A percentile compares a stretch with the other conserved stretches of the same genome.
phyloP scores from a whole-genome alignment of 1,139 yeast genomes.

The Sugiyamaella japonica region DNA sequence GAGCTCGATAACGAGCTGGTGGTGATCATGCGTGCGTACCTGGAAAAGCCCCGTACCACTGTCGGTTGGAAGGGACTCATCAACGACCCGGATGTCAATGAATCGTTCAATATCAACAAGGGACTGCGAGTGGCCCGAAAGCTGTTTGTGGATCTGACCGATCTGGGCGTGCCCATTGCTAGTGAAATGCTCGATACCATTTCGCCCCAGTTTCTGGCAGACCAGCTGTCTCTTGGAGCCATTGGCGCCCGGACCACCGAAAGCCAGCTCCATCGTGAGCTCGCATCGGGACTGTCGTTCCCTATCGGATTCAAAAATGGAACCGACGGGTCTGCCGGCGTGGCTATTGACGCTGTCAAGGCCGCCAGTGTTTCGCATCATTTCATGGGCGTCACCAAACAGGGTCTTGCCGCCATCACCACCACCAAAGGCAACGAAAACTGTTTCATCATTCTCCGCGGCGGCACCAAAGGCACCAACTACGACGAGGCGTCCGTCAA shows the following conservation, averaged over 20 bases:
- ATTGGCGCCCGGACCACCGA: slow-evolving; percentile 99
- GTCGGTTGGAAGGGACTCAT: slow-evolving; percentile 99
- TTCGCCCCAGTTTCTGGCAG: slow-evolving; percentile 95
- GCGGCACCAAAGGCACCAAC: slow-evolving; percentile 93
- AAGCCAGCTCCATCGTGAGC: slow-evolving; percentile 95
- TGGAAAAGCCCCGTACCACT: slow-evolving; percentile 97
- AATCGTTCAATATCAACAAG: slow-evolving; percentile 90
- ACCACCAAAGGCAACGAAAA: slow-evolving; percentile 92
- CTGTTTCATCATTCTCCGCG: slow-evolving; percentile 77
- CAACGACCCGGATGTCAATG: slow-evolving; percentile 94
- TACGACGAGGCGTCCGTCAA: slow-evolving; percentile 78
- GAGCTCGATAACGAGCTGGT: slow-evolving; percentile 75
- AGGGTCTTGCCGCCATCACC: slow-evolving; percentile 94
- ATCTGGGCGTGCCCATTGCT: slow-evolving; percentile 77
- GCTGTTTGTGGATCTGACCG: slow-evolving; percentile 80
- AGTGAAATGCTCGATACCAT: slow-evolving; percentile 98
- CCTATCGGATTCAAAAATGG: slow-evolving; percentile 99
- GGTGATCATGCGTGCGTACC: slow-evolving; percentile 93
- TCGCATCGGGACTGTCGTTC: slow-evolving; percentile 95
- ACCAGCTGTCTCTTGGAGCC: slow-evolving; percentile 90
- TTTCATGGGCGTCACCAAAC: slow-evolving; percentile 95
- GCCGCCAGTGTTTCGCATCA: slow-evolving; percentile 94
- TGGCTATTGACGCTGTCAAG: slow-evolving; percentile 90
- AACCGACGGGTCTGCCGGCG: slow-evolving; percentile 92
- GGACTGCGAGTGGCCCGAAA: slow-evolving; percentile 87